phyloP scores from a whole-genome alignment of 129 eudicot genomes.

The Chrysanthemum seticuspe region DNA sequence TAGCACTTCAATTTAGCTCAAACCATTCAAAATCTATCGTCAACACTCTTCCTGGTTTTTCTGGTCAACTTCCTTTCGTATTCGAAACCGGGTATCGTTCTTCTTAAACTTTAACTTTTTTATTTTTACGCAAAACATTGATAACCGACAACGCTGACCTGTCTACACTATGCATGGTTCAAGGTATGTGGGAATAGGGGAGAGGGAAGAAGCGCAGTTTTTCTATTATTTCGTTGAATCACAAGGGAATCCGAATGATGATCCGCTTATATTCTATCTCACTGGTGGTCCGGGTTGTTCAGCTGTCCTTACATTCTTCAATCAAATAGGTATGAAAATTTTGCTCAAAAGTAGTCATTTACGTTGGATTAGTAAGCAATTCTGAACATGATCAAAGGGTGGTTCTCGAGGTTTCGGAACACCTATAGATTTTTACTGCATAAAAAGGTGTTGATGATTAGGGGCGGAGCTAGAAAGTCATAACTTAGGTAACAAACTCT shows the following conservation, averaged over 20 bases:
- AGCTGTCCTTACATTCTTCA: slow-evolving; percentile 22
- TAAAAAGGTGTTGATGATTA: too few relatives aligned
- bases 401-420: too few relatives aligned
- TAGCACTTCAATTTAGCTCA: background rate
- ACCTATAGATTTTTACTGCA: too few relatives aligned
- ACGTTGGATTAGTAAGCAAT: background rate
- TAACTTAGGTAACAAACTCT: too few relatives aligned
- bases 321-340: slow-evolving; percentile 33
- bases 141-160: background rate
- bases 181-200: slow-evolving; percentile 36
- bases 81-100: slow-evolving; percentile 32
- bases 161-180: background rate
- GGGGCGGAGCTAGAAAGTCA: too few relatives aligned
- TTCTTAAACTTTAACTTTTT: background rate
- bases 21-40: slow-evolving; percentile 14
- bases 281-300: slow-evolving; percentile 83
- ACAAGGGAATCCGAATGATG: slow-evolving; percentile 48
- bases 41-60: slow-evolving; percentile 29
- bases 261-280: slow-evolving; percentile 67
- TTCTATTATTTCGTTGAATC: slow-evolving; percentile 69
- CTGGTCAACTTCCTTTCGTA: slow-evolving; percentile 30
- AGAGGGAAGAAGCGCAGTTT: slow-evolving; percentile 37
- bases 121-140: background rate
- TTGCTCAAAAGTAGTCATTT: background rate
- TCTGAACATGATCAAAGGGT: background rate